Evolutionary conservation across 768 basidiomycete species (phyloP), one percentile per base, ranked within the genome.

Genomic region (Termitomyces eurrhizus): DNA sequence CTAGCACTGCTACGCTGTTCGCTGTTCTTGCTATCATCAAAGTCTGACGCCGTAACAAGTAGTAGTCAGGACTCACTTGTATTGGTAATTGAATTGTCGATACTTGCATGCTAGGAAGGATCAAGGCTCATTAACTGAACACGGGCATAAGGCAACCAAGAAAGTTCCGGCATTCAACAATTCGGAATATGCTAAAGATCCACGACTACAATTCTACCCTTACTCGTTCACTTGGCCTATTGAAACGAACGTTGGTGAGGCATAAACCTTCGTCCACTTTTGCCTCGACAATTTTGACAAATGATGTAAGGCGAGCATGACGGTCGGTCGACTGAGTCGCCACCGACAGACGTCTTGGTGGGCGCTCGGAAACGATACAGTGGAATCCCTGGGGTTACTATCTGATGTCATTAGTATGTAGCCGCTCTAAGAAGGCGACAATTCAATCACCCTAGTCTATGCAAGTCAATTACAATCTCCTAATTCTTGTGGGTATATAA

Each of bases 141-240:
- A 29, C 29, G 29, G 29, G 29, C 29, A 29, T 29, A 29, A 29
- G 29, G 3, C 4, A 29, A 29, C 29, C 29, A 29, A 29, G 29
- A 29, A 29, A 29, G 4, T 29, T 29, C 29, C 29, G 29, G 29
- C 29, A 29, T 29, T 29, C 29, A 29, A 29, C 29, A 4, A 29
- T 29, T 29, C 4, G 29, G 29, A 29, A 29, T 29, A 29, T 29
- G 29, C 29, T 29, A 2, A 29, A 29, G 29, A 29, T 29, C 1
- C 29, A 29, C 29, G 29, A 29, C 85, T 36, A 86, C 95, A 72
- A 78, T 93, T 65, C 95, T 93, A 0, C 89, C 88, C 73, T 70
- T 92, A 16, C 75, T 87, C 51, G 12, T 32, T 21, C 7, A 51
- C n/a, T 21, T 21, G n/a, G 26, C 33, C 11, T 51, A 41, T 51